These are phyloP conservation scores for Pythium sukuiense DNA, from an alignment of 352 stramenopile genomes.

Conservation along the genomic window DNA sequence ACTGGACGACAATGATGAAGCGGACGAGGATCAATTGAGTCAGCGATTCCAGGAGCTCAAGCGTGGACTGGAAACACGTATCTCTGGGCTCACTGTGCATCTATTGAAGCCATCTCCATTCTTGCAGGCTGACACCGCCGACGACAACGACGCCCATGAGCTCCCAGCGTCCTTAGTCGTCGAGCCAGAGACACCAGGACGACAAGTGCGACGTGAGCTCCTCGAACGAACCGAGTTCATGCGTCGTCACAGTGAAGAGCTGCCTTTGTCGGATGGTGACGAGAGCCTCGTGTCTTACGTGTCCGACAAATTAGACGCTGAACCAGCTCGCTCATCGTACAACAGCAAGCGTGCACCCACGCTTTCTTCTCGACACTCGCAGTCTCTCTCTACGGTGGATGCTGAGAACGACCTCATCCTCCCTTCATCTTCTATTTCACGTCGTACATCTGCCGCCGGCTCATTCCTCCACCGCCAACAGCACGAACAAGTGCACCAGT, in stretches of 20 bases:
- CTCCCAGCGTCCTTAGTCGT: background rate
- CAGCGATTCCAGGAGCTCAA: slow-evolving; percentile 18
- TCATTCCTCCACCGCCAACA: background rate
- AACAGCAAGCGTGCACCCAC: background rate
- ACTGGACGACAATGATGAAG: slow-evolving; percentile 17
- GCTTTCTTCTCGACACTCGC: background rate
- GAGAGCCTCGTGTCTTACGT: slow-evolving; percentile 19
- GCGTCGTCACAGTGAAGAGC: slow-evolving; percentile 29
- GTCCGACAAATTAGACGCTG: slow-evolving; percentile 14
- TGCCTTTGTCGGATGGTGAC: slow-evolving; percentile 20
- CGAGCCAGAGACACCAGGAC: slow-evolving; percentile 20
- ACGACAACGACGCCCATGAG: background rate
- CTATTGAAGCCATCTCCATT: slow-evolving; percentile 1
- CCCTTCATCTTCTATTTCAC: background rate
- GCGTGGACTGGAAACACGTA: slow-evolving; percentile 1
- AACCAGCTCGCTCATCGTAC: background rate
- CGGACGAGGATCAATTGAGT: background rate
- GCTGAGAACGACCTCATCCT: slow-evolving; percentile 6
- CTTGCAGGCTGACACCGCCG: background rate
- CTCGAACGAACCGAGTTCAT: slow-evolving; percentile 29
- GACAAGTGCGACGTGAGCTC: slow-evolving; percentile 21
- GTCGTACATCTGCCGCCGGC: background rate
- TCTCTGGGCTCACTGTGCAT: slow-evolving; percentile 12
- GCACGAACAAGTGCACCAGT: background rate
- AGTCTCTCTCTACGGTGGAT: background rate